Evolutionary conservation across 441 rosid genomes (phyloP).

Genomic region (Isatis lusitanica): DNA sequence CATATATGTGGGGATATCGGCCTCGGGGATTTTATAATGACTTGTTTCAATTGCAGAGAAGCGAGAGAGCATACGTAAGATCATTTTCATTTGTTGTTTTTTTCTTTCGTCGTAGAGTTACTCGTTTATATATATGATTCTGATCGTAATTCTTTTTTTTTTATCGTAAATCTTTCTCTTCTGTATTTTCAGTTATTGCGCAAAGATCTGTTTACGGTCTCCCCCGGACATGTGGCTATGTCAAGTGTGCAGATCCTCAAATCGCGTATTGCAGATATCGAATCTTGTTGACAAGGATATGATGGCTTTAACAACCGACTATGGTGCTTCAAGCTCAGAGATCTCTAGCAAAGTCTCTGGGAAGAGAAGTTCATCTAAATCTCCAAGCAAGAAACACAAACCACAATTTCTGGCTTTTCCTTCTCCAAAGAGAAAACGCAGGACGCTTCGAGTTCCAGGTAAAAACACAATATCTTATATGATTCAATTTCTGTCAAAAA

Average conservation of each 20-base stretch:
- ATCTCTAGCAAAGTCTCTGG: neutral
- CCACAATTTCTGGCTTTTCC: constrained; percentile 15
- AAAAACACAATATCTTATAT: neutral
- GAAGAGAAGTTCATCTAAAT: neutral
- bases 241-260: constrained; percentile 38
- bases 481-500: neutral
- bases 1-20: constrained; percentile 39
- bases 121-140: neutral
- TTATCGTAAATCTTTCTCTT: neutral
- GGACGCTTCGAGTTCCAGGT: constrained; percentile 4
- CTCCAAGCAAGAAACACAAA: neutral
- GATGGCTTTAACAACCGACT: neutral
- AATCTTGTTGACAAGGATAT: neutral
- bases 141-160: too few relatives aligned
- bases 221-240: constrained; percentile 46
- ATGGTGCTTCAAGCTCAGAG: neutral
- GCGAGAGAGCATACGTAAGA: constrained; percentile 41
- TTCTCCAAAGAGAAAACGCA: constrained; percentile 15
- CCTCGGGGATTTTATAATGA: constrained; percentile 1
- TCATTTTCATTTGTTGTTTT: neutral
- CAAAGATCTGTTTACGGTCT: neutral
- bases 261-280: neutral
- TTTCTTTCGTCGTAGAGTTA: too few relatives aligned
- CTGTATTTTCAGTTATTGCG: constrained; percentile 48
- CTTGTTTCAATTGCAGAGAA: constrained; percentile 38